Conservation (phyloP, 352 stramenopile genomes). For the Globisporangium echinulatum region DNA sequence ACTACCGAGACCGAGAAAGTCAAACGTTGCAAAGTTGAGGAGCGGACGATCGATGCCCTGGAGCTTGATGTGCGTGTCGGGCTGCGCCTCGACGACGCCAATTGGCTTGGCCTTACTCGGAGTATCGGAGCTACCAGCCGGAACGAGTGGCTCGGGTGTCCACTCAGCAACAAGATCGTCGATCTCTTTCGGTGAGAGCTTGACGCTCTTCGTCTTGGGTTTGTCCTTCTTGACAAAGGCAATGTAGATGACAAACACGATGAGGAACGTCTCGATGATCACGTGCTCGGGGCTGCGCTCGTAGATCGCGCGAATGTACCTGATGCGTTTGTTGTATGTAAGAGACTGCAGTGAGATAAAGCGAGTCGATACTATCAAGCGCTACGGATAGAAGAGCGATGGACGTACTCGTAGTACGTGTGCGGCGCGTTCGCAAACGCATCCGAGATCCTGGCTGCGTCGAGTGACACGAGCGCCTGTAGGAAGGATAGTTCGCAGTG, state of each 20-base stretch:
- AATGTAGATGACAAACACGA: conserved; percentile 94
- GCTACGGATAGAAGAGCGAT: neutral
- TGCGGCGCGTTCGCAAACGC: conserved; percentile 54
- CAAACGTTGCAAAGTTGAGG: conserved; percentile 95
- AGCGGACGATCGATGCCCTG: conserved; percentile 59
- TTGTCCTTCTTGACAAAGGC: conserved; percentile 84
- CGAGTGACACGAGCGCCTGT: conserved; percentile 57
- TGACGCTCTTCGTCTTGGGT: conserved; percentile 39
- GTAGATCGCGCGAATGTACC: conserved; percentile 79
- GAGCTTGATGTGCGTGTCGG: conserved; percentile 79
- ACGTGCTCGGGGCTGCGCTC: conserved; percentile 90
- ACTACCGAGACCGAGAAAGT: conserved; percentile 93
- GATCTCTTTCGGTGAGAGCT: conserved; percentile 84
- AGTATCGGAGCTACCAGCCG: conserved; percentile 27
- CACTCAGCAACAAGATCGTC: conserved; percentile 90
- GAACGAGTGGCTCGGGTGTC: conserved; percentile 84
- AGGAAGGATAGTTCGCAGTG: neutral
- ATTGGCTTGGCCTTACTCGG: conserved; percentile 36
- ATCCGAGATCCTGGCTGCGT: conserved; percentile 49
- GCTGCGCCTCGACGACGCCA: conserved; percentile 74
- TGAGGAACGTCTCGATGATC: conserved; percentile 96
- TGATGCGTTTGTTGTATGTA: neutral
- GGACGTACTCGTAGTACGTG: conserved; percentile 65
- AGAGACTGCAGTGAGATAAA: too few species aligned
- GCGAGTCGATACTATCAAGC: too few species aligned